A percentile compares a stretch with the other conserved stretches of the same genome.
Evolutionary conservation across 2,329 filamentous ascomycete species (phyloP).

Genomic region (Phaeosphaeria sp.): DNA sequence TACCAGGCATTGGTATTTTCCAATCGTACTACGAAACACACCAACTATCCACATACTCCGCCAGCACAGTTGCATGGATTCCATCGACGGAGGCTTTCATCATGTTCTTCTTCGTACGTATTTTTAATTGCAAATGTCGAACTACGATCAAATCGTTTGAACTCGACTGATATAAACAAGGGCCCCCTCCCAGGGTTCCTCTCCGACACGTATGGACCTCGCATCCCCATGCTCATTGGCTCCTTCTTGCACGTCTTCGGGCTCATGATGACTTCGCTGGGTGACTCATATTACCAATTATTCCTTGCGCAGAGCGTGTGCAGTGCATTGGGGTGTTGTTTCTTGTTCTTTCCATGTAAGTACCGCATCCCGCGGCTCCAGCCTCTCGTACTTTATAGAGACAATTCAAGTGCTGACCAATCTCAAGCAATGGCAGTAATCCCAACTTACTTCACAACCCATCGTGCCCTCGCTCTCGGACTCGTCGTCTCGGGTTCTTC

Average conservation of each 20-base stretch:
- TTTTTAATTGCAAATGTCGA: no score
- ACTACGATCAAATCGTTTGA: background rate
- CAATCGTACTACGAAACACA: constrained; percentile 48
- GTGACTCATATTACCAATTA: constrained; percentile 57
- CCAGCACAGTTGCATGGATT: constrained; percentile 49
- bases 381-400: no score
- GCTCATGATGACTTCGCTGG: constrained; percentile 65
- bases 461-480: background rate
- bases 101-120: constrained; percentile 52
- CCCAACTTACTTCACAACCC: background rate
- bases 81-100: constrained; percentile 45
- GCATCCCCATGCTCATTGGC: constrained; percentile 46
- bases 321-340: constrained; percentile 50
- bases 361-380: background rate
- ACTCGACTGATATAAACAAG: constrained; percentile 45
- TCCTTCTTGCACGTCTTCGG: constrained; percentile 59
- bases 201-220: constrained; percentile 42
- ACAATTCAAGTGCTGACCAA: no score
- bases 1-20: constrained; percentile 42
- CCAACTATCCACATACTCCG: constrained; percentile 34
- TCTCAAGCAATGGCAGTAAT: background rate
- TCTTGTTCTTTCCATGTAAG: constrained; percentile 13
- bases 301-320: constrained; percentile 58
- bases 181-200: constrained; percentile 37
- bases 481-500: background rate